Conservation (phyloP, 2,329 filamentous ascomycete species). For the Fusarium sp. region DNA sequence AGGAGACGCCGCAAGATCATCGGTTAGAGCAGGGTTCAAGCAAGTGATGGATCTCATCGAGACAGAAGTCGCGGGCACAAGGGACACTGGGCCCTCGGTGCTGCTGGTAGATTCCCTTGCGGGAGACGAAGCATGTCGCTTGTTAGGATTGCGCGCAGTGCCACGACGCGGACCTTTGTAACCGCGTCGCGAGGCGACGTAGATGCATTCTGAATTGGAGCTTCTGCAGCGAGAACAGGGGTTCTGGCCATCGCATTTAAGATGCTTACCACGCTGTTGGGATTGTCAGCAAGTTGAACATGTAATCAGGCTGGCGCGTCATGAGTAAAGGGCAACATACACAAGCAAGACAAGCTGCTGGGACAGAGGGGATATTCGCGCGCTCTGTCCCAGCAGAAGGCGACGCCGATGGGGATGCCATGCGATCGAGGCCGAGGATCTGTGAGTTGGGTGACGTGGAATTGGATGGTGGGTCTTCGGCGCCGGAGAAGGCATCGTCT, state of each 20-base stretch:
- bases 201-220: slow-evolving; percentile 71
- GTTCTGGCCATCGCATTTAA: slow-evolving; percentile 78
- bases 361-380: slow-evolving; percentile 50
- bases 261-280: slow-evolving; percentile 69
- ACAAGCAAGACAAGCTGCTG: slow-evolving; percentile 66
- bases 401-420: slow-evolving; percentile 28
- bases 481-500: slow-evolving; percentile 25
- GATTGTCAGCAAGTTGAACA: slow-evolving; percentile 10
- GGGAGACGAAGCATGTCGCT: slow-evolving; percentile 60
- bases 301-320: background rate
- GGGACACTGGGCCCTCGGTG: slow-evolving; percentile 53
- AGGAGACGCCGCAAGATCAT: slow-evolving; percentile 29
- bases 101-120: slow-evolving; percentile 24
- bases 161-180: slow-evolving; percentile 69
- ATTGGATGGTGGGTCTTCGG: slow-evolving; percentile 32
- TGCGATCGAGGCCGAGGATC: slow-evolving; percentile 18
- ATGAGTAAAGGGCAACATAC: slow-evolving; percentile 52
- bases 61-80: slow-evolving; percentile 49
- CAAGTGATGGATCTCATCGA: slow-evolving; percentile 14
- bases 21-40: slow-evolving; percentile 24
- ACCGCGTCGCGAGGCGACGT: slow-evolving; percentile 78
- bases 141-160: slow-evolving; percentile 57
- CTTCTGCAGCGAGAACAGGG: slow-evolving; percentile 76
- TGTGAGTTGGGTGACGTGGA: slow-evolving; percentile 41
- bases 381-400: slow-evolving; percentile 36